Conservation (phyloP, 2,329 filamentous ascomycete genomes). For the Alternaria dauci region DNA sequence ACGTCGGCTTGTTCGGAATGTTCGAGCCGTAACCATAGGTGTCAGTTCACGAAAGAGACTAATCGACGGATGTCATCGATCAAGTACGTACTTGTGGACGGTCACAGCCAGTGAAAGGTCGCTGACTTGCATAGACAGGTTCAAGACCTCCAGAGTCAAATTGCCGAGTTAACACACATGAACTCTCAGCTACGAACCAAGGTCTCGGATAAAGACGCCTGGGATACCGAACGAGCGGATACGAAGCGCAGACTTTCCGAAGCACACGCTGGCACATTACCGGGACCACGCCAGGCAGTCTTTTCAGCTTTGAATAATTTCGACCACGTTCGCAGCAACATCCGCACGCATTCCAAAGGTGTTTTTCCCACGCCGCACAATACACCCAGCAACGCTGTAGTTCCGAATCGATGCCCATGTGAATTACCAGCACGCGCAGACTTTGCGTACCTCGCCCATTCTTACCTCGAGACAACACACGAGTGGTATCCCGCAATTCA, state of each 20-base stretch:
- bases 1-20: constrained; percentile 97
- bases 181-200: constrained; percentile 76
- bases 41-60: constrained; percentile 98
- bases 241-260: constrained; percentile 58
- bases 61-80: constrained; percentile 99
- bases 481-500: constrained; percentile 85
- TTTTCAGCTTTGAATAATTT: constrained; percentile 73
- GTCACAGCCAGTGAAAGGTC: neutral
- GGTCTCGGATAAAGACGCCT: constrained; percentile 60
- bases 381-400: constrained; percentile 57
- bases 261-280: constrained; percentile 13
- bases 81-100: constrained; percentile 66
- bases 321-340: constrained; percentile 73
- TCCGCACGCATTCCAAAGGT: constrained; percentile 77
- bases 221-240: constrained; percentile 52
- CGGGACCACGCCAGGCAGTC: constrained; percentile 58
- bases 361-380: constrained; percentile 80
- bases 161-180: constrained; percentile 80
- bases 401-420: constrained; percentile 61
- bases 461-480: constrained; percentile 81
- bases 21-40: constrained; percentile 94
- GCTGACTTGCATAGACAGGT: constrained; percentile 70
- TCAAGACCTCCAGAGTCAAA: constrained; percentile 93
- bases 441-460: constrained; percentile 75
- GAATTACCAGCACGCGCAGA: constrained; percentile 73